Base-by-base conservation (phyloP, 2,329 filamentous ascomycete species). In the Aspergillus fijiensis region DNA sequence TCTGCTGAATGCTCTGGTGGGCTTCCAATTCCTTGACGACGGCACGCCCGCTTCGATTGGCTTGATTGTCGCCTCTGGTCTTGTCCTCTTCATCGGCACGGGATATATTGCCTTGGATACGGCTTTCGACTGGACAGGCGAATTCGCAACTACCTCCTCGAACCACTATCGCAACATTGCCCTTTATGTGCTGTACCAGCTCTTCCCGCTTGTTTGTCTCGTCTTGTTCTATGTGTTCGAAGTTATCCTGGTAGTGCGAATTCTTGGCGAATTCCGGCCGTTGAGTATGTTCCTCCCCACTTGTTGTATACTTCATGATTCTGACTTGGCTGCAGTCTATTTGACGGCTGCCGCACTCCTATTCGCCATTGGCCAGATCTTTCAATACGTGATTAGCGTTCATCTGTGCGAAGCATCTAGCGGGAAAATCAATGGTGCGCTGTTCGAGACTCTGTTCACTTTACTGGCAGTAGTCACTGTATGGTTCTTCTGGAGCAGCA, bases 401-500 rank as follows among this genome's bases (percentile, higher is more conserved):
- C 89, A 96, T 74, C 92, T 99, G 62, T 99, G 95, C 81, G 83
- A 88, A 23, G 91, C 91, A 49, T 91, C 92, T 0, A 73, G 82
- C 48, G 92, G 92, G 66, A 92, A 90, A 75, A 96, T 99, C 72
- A 94, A 99, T 72, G 95, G 95, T 53, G 87, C 94, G 5, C 79
- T 99, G 0, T 99, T 99, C 76, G 86, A 97, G 76, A 96, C 93
- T 0, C 80, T 98, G 6, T 98, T 99, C 79, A 98, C 93, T 0
- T 82, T 97, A 0, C 79, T 94, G 12, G 84, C 93, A 0, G 92
- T 99, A 4, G 83, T 91, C 19, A 87, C 87, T 78, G 80, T 97
- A 65, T 99, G 95, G 93, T 77, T 91, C 59, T 99, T 99, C 82
- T 99, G 95, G 95, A 96, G 92, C 51, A 97, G 92, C 79, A 99